Conservation (phyloP, 139 green algal genomes). For the Chlorella sp. region DNA sequence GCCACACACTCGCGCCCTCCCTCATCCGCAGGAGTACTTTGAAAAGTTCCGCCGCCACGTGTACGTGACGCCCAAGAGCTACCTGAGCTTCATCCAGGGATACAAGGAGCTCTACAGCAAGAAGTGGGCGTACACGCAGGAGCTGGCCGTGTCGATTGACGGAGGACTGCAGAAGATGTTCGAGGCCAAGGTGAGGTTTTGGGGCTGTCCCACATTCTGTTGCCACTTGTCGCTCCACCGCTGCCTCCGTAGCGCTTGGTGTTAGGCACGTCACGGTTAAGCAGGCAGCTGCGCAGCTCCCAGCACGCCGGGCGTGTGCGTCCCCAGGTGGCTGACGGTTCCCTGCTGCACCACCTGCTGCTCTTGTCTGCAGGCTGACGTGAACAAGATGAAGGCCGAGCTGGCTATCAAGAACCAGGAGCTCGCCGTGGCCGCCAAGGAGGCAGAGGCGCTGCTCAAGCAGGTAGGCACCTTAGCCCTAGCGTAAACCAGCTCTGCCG, state of each 20-base stretch:
- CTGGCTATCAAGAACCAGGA: constrained; percentile 89
- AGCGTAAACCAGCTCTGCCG: too few species aligned
- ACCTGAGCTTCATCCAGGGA: constrained; percentile 85
- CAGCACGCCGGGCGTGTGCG: too few species aligned
- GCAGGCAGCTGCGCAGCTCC: too few species aligned
- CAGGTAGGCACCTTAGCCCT: too few species aligned
- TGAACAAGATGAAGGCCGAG: constrained; percentile 86
- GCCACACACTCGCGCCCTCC: too few species aligned
- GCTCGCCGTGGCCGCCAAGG: constrained; percentile 70
- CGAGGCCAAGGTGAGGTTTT: constrained; percentile 90
- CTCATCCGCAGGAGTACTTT: constrained; percentile 91
- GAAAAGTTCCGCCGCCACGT: constrained; percentile 82
- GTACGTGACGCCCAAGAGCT: constrained; percentile 93
- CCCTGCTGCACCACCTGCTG: too few species aligned
- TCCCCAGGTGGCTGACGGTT: too few species aligned
- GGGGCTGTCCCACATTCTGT: too few species aligned
- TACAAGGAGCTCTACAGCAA: constrained; percentile 85
- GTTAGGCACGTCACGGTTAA: too few species aligned
- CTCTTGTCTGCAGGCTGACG: too few species aligned
- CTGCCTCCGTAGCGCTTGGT: too few species aligned
- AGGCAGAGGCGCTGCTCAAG: constrained; percentile 82
- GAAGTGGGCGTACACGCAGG: constrained; percentile 66
- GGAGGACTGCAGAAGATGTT: constrained; percentile 88
- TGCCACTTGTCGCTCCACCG: too few species aligned
- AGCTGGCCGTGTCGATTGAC: constrained; percentile 60